Evolutionary conservation across 495 filamentous ascomycete genomes (phyloP), one percentile per base, ranked within the genome.

Genomic region (Penicillium dipodomyicola): DNA sequence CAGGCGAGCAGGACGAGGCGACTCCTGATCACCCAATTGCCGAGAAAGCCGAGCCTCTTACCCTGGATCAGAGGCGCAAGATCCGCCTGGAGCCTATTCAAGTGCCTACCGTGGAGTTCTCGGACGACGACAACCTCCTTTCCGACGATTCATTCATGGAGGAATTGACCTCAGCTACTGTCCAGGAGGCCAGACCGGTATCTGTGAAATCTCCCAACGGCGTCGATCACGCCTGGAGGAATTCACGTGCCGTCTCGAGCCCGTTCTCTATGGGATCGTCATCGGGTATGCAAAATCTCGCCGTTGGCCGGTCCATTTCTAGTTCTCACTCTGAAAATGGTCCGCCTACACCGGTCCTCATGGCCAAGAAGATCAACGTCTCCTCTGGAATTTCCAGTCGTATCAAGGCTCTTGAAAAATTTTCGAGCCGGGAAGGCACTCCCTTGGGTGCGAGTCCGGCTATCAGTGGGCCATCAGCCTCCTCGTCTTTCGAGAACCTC

Each of bases 101-200:
- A 58, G 70, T 79, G 0, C 77, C 72, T 41, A 83, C 81, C 22
- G 76, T 72, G 25, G 76, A 83, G 23, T 78, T 79, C 58, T 84
- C 85, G 3, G 80, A 87, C 59, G 82, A 84, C 62, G 82, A 80
- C 45, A 78, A 85, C 62, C 82, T 86, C 54, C 80, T 83, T 30
- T 92, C 89, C 7, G 90, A 95, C 68, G 91, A 96, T 70, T 90
- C 86, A 32, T 87, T 96, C 61, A 88, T 96, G 84, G 88, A 94
- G 56, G 91, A 96, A 76, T 76, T 96, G 49, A 88, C 88, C 59
- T 88, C 83, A 35, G 91, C 91, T 32, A 90, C 85, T 3, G 73
- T 96, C 17, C 83, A 96, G 67, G 83, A 96, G 73, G 91, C 92
- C 23, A 88, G 88, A 65, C 89, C 90, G 4, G 84, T 96, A 17